Conservation (phyloP, 2,329 filamentous ascomycete genomes). For the Pyrenophora teres region DNA sequence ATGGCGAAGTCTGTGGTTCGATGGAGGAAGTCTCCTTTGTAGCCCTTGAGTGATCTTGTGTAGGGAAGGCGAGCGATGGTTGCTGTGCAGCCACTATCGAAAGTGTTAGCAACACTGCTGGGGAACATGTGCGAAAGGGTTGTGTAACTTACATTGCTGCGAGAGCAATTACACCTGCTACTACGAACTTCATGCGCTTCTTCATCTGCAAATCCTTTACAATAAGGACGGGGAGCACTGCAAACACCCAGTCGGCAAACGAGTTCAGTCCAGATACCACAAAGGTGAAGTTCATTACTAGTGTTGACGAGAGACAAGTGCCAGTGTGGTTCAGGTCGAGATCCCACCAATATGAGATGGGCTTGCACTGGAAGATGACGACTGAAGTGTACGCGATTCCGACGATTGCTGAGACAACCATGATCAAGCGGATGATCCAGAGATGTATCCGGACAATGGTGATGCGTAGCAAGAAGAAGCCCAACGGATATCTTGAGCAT, state of each 20-base stretch:
- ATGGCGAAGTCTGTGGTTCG: conserved; percentile 39
- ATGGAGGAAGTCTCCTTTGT: conserved; percentile 40
- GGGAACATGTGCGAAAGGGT: background rate
- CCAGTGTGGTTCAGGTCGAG: conserved; percentile 43
- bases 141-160: conserved; percentile 36
- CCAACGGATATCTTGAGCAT: conserved; percentile 57
- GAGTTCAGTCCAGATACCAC: conserved; percentile 33
- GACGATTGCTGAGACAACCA: conserved; percentile 50
- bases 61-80: conserved; percentile 39
- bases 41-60: conserved; percentile 28
- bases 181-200: conserved; percentile 55
- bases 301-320: conserved; percentile 47
- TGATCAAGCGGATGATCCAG: conserved; percentile 53
- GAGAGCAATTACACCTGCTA: conserved; percentile 59
- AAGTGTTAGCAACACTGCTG: conserved; percentile 9
- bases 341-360: conserved; percentile 57
- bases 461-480: conserved; percentile 57
- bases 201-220: conserved; percentile 63
- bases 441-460: conserved; percentile 51
- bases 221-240: conserved; percentile 51
- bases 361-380: conserved; percentile 58
- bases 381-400: conserved; percentile 57
- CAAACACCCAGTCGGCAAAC: conserved; percentile 38
- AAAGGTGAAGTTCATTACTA: conserved; percentile 59
- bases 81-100: conserved; percentile 46